Evolutionary conservation across 2,329 filamentous ascomycete genomes (phyloP).

Genomic region (Thelonectria rubi): DNA sequence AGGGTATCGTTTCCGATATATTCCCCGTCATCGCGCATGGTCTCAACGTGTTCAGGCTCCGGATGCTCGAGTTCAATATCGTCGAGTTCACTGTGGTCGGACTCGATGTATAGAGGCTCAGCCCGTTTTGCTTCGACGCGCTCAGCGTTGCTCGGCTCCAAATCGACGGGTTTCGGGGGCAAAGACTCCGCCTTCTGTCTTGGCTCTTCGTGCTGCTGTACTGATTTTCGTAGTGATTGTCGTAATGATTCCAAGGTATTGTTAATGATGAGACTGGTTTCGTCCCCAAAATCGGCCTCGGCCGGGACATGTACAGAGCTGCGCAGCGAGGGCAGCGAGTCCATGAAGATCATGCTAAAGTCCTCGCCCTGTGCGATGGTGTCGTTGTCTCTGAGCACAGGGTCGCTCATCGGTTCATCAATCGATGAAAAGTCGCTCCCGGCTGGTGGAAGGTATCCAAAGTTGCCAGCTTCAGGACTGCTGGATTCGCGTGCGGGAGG

Average conservation of each 20-base stretch:
- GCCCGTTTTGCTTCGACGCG: neutral
- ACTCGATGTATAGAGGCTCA: neutral
- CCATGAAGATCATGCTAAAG: slow-evolving; percentile 68
- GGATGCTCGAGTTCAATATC: neutral
- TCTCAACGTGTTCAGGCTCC: neutral
- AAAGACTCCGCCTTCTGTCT: slow-evolving; percentile 7
- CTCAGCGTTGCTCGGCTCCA: neutral
- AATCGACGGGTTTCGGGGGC: slow-evolving; percentile 9
- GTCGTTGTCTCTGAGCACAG: slow-evolving; percentile 45
- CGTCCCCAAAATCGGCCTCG: slow-evolving; percentile 61
- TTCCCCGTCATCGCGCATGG: neutral
- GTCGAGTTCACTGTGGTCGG: slow-evolving; percentile 3
- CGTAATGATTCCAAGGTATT: slow-evolving; percentile 62
- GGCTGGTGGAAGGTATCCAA: slow-evolving; percentile 42
- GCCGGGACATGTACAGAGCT: slow-evolving; percentile 46
- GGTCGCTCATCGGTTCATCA: slow-evolving; percentile 42
- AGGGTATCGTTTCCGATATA: neutral
- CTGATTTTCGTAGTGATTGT: slow-evolving; percentile 38
- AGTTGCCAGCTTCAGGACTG: slow-evolving; percentile 38
- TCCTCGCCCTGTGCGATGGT: slow-evolving; percentile 61
- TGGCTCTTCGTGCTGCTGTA: slow-evolving; percentile 31
- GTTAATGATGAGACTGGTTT: slow-evolving; percentile 66
- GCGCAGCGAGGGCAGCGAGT: slow-evolving; percentile 60
- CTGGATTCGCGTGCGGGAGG: slow-evolving; percentile 29
- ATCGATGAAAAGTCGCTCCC: slow-evolving; percentile 48